Evolutionary conservation across 1,139 yeast species (phyloP), one percentile per base, ranked within the genome.

Genomic region (Saccharomyces hybrid): DNA sequence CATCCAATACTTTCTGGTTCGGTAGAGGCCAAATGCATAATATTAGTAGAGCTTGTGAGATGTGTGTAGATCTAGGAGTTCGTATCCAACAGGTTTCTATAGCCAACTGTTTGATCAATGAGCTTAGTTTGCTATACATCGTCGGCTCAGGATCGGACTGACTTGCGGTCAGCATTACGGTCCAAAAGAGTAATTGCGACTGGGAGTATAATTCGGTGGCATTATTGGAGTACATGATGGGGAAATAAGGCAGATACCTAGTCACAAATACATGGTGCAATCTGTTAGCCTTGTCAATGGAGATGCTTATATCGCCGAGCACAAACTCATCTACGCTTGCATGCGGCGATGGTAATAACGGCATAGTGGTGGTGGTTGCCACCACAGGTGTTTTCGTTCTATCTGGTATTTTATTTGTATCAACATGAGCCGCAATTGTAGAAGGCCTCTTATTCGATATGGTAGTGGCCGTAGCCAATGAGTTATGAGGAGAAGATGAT

Each of bases 11-110:
- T 65, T 90, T 91, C 67, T 88, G 95, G 66, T 90, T 90, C 0
- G 98, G 97, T 49, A 91, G 73, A 0, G 97, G 97, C 98, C 98
- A 91, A 34, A 83, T 82, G 16, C 95, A 83, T 46, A 91, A 75
- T 42, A 91, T 85, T 29, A 90, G 74, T 48, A 91, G 74, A 0
- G 97, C 96, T 68, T 91, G 97, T 9, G 91, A 89, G 41, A 90
- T 91, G 67, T 90, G 97, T 0, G 97, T 88, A 3, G 96, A 88
- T 65, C 98, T 77, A 2, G 98, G 97, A 0, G 98, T 90, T 58
- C 91, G 77, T 53, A 89, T 83, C 96, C 97, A 89, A 70, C 97
- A 89, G 0, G 96, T 88, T 66, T 88, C 96, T 57, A 89, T 88
- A 0, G 96, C 96, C 60, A 90, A 74, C 66, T 88, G 95, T 66